A percentile compares a stretch with the other conserved stretches of the same genome.
phyloP scores from a whole-genome alignment of 2,329 filamentous ascomycete species.

The Alternaria longipes region DNA sequence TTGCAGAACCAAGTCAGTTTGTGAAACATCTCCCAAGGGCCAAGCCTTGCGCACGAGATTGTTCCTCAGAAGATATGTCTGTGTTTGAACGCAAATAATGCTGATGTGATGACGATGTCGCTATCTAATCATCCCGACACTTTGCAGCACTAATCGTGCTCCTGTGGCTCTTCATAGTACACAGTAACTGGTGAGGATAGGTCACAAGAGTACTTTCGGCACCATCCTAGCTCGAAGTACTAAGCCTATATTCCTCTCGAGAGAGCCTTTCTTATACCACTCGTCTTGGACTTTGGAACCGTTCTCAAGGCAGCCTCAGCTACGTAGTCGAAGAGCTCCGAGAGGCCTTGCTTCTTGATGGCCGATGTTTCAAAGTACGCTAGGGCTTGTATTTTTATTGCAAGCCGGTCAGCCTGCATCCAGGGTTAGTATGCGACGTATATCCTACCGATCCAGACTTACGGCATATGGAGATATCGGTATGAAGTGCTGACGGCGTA shows the following conservation, averaged over 20 bases:
- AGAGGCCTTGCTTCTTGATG: constrained; percentile 15
- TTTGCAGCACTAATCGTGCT: background rate
- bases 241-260: background rate
- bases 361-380: constrained; percentile 32
- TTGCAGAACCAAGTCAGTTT: background rate
- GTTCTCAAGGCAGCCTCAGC: constrained; percentile 5
- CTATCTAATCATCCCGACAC: background rate
- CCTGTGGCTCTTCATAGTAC: background rate
- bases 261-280: background rate
- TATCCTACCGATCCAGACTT: background rate
- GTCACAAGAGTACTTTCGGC: background rate
- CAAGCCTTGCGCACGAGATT: background rate
- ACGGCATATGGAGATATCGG: background rate
- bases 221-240: background rate
- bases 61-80: background rate
- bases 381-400: constrained; percentile 19
- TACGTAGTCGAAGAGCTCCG: constrained; percentile 24
- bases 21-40: background rate
- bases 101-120: background rate
- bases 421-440: background rate
- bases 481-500: background rate
- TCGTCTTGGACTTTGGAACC: background rate
- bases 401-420: constrained; percentile 22
- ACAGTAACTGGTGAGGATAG: background rate
- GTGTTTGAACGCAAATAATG: background rate